Base-by-base conservation (phyloP, 768 basidiomycete species). In the Boletus subcaerulescens region DNA sequence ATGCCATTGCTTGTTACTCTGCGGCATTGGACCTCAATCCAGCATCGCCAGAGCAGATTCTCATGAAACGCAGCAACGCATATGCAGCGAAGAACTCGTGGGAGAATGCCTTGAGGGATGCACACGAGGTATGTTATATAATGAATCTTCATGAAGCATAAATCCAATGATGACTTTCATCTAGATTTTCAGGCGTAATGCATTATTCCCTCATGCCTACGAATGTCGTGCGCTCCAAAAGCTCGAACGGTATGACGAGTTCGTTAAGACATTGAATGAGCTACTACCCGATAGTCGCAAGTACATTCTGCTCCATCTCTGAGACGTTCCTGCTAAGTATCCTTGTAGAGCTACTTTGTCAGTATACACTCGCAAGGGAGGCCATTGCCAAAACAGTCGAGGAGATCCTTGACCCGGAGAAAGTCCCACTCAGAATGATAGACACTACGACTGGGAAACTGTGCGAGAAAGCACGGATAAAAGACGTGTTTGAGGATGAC, bases 21-120 rank as follows among this genome's bases (percentile, higher is more conserved):
- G 24, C 32, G 11, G 46, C 47, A 3, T 26, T 60, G 15, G 12
- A 38, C 17, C 47, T 60, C 20, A 26, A 45, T 12, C 48, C 49
- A 15, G 24, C 6, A 24, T 44, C 41, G 0, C 51, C 48, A 1
- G 51, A 47, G 29, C 29, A 29, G n/a, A 33, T 58, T 5, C 9
- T 58, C 38, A n/a, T 54, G 20, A 58, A 54, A 40, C 61, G 56
- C 26, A 49, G 60, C 31, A 31, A 58, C 18, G 56, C 52, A 26
- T 35, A 52, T 4, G 55, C 46, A 7, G 38, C 18, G 2, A 50
- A 9, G 3, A 49, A n/a, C 6, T 36, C 5, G 5, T 63, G 56
- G 59, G 31, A 60, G 4, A 10, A 54, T 24, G 59, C 46, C 3
- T 36, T 58, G 41, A 18, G 4, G 20, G 61, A 61, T 29, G 52